Evolutionary conservation across 2,329 filamentous ascomycete genomes (phyloP), one percentile per base, ranked within the genome.

Genomic region (Colletotrichum falcatum): DNA sequence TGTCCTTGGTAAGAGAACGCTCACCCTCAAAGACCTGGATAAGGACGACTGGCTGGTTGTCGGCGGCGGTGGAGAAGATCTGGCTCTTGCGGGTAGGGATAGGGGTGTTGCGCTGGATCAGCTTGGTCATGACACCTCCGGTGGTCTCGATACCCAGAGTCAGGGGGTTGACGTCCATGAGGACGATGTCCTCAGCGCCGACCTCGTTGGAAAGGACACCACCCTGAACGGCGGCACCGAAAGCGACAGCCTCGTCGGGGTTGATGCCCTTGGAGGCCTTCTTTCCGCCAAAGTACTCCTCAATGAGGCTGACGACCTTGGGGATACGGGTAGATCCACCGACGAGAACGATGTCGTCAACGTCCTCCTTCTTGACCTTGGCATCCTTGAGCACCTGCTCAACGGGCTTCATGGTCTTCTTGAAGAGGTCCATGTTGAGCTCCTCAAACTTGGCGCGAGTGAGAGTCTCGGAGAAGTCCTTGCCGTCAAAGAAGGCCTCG

Each of bases 261-360:
- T 99, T 99, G 88, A 98, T 98, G 89, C 93, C 96, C 90, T 98
- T 98, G 91, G 98, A 95, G 76, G 98, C 94, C 92, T 99, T 98
- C 94, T 99, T 99, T 86, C 95, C 95, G 83, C 97, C 93, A 88
- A 99, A 99, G 90, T 95, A 98, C 86, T 99, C 96, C 92, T 99
- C 96, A 84, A 99, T 97, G 83, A 92, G 91, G 81, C n/a, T n/a
- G n/a, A n/a, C n/a, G n/a, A n/a, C n/a, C n/a, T n/a, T n/a, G n/a
- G 96, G 96, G 78, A 99, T 99, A 94, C 96, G 96, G 80, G 96
- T 99, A 74, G 95, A 98, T 78, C 96, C 96, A 91, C 96, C 96
- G 80, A 99, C 96, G 79, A 99, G 93, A 79, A 99, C 96, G 76
- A 99, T 97, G 89, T 99, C 96, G 82, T 98, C 94, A 79, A 99